phyloP scores from a whole-genome alignment of 2,329 filamentous ascomycete genomes.

The Fusarium proliferatum region DNA sequence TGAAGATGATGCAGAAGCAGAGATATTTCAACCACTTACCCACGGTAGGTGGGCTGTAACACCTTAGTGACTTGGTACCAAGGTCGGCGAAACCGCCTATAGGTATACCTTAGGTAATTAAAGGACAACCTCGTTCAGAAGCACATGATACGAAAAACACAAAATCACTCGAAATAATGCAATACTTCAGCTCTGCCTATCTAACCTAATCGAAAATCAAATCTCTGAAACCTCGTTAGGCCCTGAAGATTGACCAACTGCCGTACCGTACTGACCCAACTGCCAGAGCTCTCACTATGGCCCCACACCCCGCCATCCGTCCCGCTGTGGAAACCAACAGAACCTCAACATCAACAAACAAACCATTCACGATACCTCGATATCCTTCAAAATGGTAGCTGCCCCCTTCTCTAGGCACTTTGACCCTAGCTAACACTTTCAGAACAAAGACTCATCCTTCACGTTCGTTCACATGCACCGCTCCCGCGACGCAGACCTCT shows the following conservation, averaged over 20 bases:
- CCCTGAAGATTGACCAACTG: not conserved
- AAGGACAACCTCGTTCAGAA: not conserved
- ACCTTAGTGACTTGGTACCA: not conserved
- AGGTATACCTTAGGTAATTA: not conserved
- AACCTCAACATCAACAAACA: slow-evolving; percentile 27
- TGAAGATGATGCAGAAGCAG: slow-evolving; percentile 7
- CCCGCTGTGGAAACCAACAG: slow-evolving; percentile 13
- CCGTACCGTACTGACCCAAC: not conserved
- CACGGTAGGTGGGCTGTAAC: not conserved
- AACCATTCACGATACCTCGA: slow-evolving; percentile 7
- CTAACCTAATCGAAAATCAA: not conserved
- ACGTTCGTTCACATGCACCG: slow-evolving; percentile 81
- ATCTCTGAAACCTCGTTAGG: no score
- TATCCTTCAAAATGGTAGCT: slow-evolving; percentile 16
- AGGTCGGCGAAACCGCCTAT: not conserved
- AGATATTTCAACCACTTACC: not conserved
- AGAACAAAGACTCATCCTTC: slow-evolving; percentile 80
- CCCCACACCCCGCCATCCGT: slow-evolving; percentile 33
- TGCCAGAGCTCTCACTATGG: slow-evolving; percentile 3
- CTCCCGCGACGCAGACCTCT: slow-evolving; percentile 78
- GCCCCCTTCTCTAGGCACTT: no score
- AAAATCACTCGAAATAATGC: not conserved
- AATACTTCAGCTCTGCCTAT: no score
- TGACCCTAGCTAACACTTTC: slow-evolving; percentile 12
- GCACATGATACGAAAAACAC: no score